phyloP scores from a whole-genome alignment of 371 early-diverging fungal genomes.

The Capniomyces stellatus region DNA sequence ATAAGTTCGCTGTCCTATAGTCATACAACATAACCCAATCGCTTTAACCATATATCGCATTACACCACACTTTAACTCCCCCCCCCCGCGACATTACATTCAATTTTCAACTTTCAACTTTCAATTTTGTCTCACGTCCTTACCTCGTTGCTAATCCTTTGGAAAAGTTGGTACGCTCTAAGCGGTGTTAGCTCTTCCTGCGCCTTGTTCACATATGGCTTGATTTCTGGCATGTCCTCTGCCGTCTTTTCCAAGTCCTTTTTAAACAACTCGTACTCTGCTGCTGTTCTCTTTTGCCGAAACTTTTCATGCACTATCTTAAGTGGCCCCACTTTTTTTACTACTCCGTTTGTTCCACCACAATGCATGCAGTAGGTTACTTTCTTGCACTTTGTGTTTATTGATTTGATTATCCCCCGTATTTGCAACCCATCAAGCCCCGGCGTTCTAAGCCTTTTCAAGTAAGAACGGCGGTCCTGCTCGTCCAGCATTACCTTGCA shows the following conservation, averaged over 20 bases:
- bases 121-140: no score
- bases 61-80: no score
- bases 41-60: no score
- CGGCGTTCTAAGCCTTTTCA: conserved; percentile 53
- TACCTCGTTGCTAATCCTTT: conserved; percentile 42
- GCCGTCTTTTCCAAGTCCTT: conserved; percentile 51
- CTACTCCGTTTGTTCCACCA: conserved; percentile 64
- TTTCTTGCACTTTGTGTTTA: conserved; percentile 83
- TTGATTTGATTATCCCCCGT: conserved; percentile 55
- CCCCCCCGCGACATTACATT: no score
- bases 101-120: no score
- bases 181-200: conserved; percentile 93
- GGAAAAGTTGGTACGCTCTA: conserved; percentile 68
- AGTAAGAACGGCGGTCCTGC: conserved; percentile 44
- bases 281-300: conserved; percentile 54
- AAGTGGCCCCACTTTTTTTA: conserved; percentile 91
- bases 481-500: conserved; percentile 75
- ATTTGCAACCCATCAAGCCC: conserved; percentile 65
- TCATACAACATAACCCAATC: no score
- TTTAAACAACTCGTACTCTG: conserved; percentile 53
- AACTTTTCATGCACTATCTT: conserved; percentile 94
- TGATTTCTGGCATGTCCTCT: conserved; percentile 52
- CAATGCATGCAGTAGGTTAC: conserved; percentile 76
- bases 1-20: conserved; percentile 87
- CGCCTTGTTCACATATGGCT: conserved; percentile 57